A percentile compares a stretch with the other conserved stretches of the same genome.
Conservation (phyloP, 768 basidiomycete species). For the Agrocybe chaxingu region DNA sequence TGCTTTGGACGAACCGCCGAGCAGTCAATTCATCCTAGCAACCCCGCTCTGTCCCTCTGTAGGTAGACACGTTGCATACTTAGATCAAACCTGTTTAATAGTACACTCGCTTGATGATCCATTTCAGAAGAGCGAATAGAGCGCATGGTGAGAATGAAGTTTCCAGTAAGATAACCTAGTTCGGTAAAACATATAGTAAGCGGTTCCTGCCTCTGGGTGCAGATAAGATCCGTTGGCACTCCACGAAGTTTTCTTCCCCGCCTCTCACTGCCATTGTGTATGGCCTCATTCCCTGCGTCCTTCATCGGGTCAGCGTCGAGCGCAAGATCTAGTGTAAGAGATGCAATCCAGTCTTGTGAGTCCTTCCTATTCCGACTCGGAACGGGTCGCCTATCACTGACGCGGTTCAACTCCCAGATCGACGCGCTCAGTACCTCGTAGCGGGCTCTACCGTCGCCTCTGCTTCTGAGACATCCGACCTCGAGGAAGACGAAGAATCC, state of each 20-base stretch:
- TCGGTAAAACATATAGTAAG: too few species aligned
- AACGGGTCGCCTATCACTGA: not conserved
- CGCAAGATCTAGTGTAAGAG: conserved; percentile 40
- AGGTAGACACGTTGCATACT: not conserved
- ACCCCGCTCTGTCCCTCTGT: not conserved
- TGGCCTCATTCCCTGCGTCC: conserved; percentile 47
- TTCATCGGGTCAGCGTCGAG: conserved; percentile 50
- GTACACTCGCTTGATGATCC: too few species aligned
- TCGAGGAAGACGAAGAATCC: conserved; percentile 35
- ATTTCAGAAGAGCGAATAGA: not conserved
- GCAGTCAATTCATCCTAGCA: conserved; percentile 47
- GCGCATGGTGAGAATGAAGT: not conserved
- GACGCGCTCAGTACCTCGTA: conserved; percentile 63
- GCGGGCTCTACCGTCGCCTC: conserved; percentile 57
- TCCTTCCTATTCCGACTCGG: conserved; percentile 5
- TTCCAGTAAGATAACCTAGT: too few species aligned
- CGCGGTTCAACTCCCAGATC: conserved; percentile 40
- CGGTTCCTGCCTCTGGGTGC: not conserved
- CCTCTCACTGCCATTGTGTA: conserved; percentile 13
- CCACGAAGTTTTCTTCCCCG: not conserved
- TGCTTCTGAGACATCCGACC: conserved; percentile 38
- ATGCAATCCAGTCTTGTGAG: conserved; percentile 63
- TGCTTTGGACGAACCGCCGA: conserved; percentile 84
- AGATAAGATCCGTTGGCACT: not conserved
- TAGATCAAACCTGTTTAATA: not conserved